Percentiles rank a stretch among this genome's conserved stretches.
Conservation (phyloP, 176 grass and related monocot species). For the Oryza glumipatula region DNA sequence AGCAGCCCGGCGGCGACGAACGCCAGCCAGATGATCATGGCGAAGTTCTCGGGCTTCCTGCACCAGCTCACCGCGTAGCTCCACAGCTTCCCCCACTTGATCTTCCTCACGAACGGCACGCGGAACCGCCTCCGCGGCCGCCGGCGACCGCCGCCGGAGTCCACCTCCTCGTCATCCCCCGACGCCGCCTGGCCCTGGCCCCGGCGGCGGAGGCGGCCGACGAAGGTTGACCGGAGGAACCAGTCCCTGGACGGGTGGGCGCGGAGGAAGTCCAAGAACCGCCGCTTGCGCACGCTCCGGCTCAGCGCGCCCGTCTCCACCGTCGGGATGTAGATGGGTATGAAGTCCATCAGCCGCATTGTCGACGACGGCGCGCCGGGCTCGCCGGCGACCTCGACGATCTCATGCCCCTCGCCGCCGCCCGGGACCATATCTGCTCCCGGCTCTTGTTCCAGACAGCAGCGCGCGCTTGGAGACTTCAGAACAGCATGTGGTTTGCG, state of each 20-base stretch:
- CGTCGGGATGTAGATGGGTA: conserved; percentile 71
- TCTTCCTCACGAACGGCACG: conserved; percentile 74
- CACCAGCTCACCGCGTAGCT: conserved; percentile 73
- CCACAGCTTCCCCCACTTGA: conserved; percentile 63
- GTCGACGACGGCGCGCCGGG: conserved; percentile 27
- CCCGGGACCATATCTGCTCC: conserved; percentile 35
- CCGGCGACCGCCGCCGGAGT: neutral
- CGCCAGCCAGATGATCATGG: conserved; percentile 71
- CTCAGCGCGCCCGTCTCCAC: conserved; percentile 51
- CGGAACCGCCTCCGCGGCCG: conserved; percentile 45
- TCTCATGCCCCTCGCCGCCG: conserved; percentile 23
- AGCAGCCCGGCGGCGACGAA: conserved; percentile 64
- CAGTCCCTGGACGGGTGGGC: conserved; percentile 81
- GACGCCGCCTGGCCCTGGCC: conserved; percentile 1
- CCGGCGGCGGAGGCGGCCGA: conserved; percentile 53
- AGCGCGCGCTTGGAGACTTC: neutral
- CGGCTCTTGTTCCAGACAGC: neutral
- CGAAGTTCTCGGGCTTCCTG: conserved; percentile 74
- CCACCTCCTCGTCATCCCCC: neutral
- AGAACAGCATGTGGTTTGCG: neutral
- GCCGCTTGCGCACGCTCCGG: conserved; percentile 40
- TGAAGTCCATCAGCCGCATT: conserved; percentile 65
- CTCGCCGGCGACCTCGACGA: conserved; percentile 38
- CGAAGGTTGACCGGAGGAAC: conserved; percentile 65
- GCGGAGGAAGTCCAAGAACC: conserved; percentile 85